These are phyloP conservation scores for Salix arbutifolia DNA, from an alignment of 345 rosid genomes.

Conservation along the genomic window DNA sequence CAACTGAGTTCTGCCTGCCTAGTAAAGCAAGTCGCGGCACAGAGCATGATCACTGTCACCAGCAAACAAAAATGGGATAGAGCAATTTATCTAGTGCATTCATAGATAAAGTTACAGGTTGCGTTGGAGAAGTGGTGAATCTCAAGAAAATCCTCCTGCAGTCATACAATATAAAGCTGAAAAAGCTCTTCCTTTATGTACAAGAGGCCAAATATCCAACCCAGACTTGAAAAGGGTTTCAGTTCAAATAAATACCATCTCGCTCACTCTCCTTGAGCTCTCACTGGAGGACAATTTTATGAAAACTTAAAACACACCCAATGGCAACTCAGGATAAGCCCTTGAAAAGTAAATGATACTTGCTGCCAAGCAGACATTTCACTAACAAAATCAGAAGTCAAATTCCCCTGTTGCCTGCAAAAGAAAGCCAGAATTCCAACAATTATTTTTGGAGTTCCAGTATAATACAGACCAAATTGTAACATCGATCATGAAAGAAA, in stretches of 20 bases:
- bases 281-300: slow-evolving; percentile 22
- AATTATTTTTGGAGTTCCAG: neutral
- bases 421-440: slow-evolving; percentile 1
- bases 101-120: slow-evolving; percentile 16
- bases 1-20: neutral
- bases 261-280: slow-evolving; percentile 28
- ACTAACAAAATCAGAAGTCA: slow-evolving; percentile 61
- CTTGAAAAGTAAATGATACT: slow-evolving; percentile 13
- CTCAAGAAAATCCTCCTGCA: slow-evolving; percentile 21
- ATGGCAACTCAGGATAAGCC: slow-evolving; percentile 1
- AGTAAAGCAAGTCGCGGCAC: neutral
- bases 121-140: slow-evolving; percentile 13
- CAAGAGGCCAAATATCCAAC: slow-evolving; percentile 45
- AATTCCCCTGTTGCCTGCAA: slow-evolving; percentile 91
- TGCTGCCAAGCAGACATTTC: slow-evolving; percentile 8
- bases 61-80: neutral
- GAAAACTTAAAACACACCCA: slow-evolving; percentile 27
- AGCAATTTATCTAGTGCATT: slow-evolving; percentile 6
- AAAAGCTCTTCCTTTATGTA: slow-evolving; percentile 58
- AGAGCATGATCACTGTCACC: neutral
- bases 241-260: slow-evolving; percentile 6
- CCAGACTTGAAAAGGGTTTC: neutral
- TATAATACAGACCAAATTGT: neutral
- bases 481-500: neutral
- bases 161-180: slow-evolving; percentile 20